Conservation (phyloP, 139 green algal genomes). For the Diplosphaera chodatii region DNA sequence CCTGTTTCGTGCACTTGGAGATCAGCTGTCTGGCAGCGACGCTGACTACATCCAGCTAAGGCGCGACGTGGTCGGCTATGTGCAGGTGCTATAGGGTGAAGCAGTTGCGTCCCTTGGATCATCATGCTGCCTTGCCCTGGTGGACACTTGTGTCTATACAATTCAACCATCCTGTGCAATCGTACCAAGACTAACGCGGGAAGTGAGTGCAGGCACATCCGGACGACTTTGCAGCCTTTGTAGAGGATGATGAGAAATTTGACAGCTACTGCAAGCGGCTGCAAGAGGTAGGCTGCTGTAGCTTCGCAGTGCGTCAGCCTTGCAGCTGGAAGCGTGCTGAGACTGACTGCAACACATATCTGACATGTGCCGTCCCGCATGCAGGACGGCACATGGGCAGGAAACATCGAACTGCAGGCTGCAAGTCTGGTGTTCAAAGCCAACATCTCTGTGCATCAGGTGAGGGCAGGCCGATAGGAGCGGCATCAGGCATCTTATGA, state of each 20-base stretch:
- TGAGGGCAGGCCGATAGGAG: too few species aligned
- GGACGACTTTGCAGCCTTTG: slow-evolving; percentile 36
- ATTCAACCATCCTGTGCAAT: too few species aligned
- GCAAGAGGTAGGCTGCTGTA: slow-evolving; percentile 31
- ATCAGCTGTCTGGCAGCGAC: slow-evolving; percentile 54
- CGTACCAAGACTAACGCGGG: too few species aligned
- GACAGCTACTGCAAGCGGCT: slow-evolving; percentile 30
- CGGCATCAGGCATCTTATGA: too few species aligned
- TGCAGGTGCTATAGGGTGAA: too few species aligned
- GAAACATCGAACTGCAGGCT: slow-evolving; percentile 70
- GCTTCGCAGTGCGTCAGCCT: too few species aligned
- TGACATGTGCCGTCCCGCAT: too few species aligned
- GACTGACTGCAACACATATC: too few species aligned
- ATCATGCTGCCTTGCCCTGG: too few species aligned
- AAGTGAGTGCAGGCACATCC: slow-evolving; percentile 7
- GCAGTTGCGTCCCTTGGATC: too few species aligned
- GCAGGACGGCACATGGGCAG: slow-evolving; percentile 38
- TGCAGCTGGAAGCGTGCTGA: too few species aligned
- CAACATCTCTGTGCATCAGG: slow-evolving; percentile 55
- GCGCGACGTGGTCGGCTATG: slow-evolving; percentile 28
- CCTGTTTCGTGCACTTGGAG: slow-evolving; percentile 60
- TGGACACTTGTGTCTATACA: too few species aligned
- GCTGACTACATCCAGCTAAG: slow-evolving; percentile 28
- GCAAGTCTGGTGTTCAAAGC: slow-evolving; percentile 15
- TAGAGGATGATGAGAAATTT: slow-evolving; percentile 71